phyloP scores from a whole-genome alignment of 768 basidiomycete genomes.

The Amylocystis lapponica region DNA sequence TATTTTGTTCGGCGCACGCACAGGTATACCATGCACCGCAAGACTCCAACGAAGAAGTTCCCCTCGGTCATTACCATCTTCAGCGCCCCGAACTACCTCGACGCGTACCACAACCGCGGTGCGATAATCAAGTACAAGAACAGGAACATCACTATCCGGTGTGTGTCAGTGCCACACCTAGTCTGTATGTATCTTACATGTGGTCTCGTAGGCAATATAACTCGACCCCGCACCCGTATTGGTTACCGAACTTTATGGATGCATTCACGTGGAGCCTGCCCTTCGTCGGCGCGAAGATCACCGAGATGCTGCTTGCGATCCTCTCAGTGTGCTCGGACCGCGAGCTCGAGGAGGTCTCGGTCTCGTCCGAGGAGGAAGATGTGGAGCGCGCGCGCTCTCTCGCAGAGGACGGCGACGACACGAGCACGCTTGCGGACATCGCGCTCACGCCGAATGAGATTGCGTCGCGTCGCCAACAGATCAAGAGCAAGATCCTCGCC shows the following conservation, averaged over 20 bases:
- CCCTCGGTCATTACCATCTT: slow-evolving; percentile 98
- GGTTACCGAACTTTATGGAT: slow-evolving; percentile 99
- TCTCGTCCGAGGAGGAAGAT: slow-evolving; percentile 18
- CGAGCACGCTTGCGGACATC: slow-evolving; percentile 20
- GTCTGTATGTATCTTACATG: neutral
- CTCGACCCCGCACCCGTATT: slow-evolving; percentile 68
- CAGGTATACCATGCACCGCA: slow-evolving; percentile 91
- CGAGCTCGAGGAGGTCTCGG: slow-evolving; percentile 72
- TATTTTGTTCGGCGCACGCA: slow-evolving; percentile 1
- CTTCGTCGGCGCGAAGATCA: slow-evolving; percentile 97
- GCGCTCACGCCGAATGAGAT: slow-evolving; percentile 32
- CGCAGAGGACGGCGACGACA: slow-evolving; percentile 16
- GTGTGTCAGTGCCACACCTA: neutral
- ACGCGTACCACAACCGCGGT: slow-evolving; percentile 94
- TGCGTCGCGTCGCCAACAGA: slow-evolving; percentile 59
- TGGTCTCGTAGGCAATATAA: slow-evolving; percentile 24
- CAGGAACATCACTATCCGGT: slow-evolving; percentile 90
- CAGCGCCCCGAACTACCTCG: slow-evolving; percentile 94
- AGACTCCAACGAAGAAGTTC: slow-evolving; percentile 92
- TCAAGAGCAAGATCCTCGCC: slow-evolving; percentile 92
- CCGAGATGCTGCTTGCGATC: slow-evolving; percentile 97
- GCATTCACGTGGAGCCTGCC: slow-evolving; percentile 99
- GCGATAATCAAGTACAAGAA: slow-evolving; percentile 97
- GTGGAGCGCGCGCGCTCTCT: slow-evolving; percentile 21
- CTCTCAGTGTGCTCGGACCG: slow-evolving; percentile 95